phyloP scores from a whole-genome alignment of 1,284 basidiomycete species.

The Ceratobasidium sp. region DNA sequence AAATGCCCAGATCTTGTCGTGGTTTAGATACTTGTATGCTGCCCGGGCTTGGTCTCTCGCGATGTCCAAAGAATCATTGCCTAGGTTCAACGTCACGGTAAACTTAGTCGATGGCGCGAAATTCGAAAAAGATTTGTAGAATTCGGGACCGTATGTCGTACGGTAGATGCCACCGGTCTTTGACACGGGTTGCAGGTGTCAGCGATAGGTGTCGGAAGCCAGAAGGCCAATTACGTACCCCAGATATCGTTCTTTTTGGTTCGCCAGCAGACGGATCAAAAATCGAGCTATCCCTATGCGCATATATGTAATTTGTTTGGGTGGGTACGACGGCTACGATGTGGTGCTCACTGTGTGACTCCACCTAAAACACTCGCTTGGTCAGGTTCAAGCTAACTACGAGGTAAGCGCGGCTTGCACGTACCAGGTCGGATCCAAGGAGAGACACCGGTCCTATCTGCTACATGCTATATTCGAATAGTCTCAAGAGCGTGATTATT shows the following conservation, averaged over 20 bases:
- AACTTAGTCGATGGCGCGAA: constrained; percentile 46
- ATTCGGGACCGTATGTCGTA: constrained; percentile 48
- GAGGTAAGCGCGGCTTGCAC: background rate
- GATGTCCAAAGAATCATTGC: constrained; percentile 47
- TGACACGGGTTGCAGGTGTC: background rate
- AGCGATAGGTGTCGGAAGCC: background rate
- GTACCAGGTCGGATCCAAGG: constrained; percentile 39
- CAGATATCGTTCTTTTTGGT: constrained; percentile 7
- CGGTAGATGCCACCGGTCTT: constrained; percentile 48
- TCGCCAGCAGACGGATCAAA: constrained; percentile 14
- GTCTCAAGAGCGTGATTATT: background rate
- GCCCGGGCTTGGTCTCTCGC: constrained; percentile 46
- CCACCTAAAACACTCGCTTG: background rate
- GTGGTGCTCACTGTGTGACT: constrained; percentile 24
- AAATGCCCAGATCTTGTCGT: constrained; percentile 34
- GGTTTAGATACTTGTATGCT: constrained; percentile 23
- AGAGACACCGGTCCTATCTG: constrained; percentile 26
- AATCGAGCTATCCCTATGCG: constrained; percentile 25
- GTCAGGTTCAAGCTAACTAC: background rate
- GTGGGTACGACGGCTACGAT: background rate
- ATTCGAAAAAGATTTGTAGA: constrained; percentile 44
- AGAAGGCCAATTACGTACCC: background rate
- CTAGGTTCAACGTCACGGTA: constrained; percentile 48
- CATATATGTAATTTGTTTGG: background rate
- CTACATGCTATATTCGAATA: constrained; percentile 16